Base-by-base conservation (phyloP, 2,329 filamentous ascomycete genomes). In the Aspergillus brasiliensis region DNA sequence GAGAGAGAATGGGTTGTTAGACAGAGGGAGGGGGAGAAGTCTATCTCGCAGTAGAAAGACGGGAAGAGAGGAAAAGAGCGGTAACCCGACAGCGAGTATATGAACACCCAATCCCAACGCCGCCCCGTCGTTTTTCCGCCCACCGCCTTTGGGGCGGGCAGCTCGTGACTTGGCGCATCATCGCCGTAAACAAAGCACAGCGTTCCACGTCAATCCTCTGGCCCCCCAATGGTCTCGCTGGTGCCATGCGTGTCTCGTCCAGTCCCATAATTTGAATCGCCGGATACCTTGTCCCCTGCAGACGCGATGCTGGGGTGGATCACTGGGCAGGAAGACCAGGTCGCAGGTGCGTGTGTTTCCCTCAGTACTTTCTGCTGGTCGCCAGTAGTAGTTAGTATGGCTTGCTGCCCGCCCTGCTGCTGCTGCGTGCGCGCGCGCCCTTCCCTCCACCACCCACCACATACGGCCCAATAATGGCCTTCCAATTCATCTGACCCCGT, bases 161-260 rank as follows among this genome's bases (percentile, higher is more conserved):
- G 56, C 51, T 23, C 40, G 40, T 44, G 15, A 23, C 52, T 55
- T 38, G 52, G 37, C 31, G 40, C 40, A 19, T 17, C 19, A 40
- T 7, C n/a, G 51, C 37, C n/a, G 68, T 74, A 75, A 76, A 76
- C 73, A 76, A 75, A 71, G 65, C 67, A 66, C 60, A 62, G 63
- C 62, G 57, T 59, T 66, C 65, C 67, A 71, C 69, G 67, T 71
- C 69, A 66, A 68, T 62, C 47, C 48, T 44, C 56, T 40, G 31
- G 31, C 56, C 31, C 27, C 47, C 63, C 66, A 61, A 64, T 65
- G 62, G 62, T 60, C 57, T 60, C 57, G 52, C 49, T 34, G 37
- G 23, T 67, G 59, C 56, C 54, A 67, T 65, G 64, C 61, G 38
- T 60, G 59, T 62, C 56, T 54, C 51, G 56, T 51, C n/a, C 48